Percentiles rank a stretch among this genome's conserved stretches.
Evolutionary conservation across 768 basidiomycete genomes (phyloP).

Genomic region (Boletus coccyginus): DNA sequence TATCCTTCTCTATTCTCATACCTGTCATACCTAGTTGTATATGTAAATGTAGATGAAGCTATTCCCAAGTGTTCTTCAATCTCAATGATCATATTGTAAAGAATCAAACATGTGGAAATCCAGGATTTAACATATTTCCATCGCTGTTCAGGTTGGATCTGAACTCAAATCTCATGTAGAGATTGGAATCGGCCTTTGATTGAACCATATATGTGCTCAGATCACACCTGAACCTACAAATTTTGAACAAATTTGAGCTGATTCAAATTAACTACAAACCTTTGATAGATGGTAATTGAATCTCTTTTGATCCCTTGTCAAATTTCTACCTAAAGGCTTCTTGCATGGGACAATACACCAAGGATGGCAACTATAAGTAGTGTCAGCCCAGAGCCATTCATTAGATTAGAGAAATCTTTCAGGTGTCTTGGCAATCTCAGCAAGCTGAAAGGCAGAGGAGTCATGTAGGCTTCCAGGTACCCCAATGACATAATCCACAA

Average conservation of each 20-base stretch:
- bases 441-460: neutral
- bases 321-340: conserved; percentile 4
- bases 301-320: conserved; percentile 12
- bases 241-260: too few relatives aligned
- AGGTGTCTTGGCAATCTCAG: neutral
- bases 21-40: neutral
- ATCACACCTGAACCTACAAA: neutral
- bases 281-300: conserved; percentile 5
- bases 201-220: conserved; percentile 9
- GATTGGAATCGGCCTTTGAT: conserved; percentile 10
- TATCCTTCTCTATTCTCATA: neutral
- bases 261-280: too few relatives aligned
- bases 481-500: conserved; percentile 10
- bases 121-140: neutral
- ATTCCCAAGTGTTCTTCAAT: conserved; percentile 3
- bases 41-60: neutral
- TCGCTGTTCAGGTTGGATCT: neutral
- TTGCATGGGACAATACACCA: conserved; percentile 29
- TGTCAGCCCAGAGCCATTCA: conserved; percentile 14
- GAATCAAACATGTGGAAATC: neutral
- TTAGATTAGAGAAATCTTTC: neutral
- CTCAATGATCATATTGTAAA: conserved; percentile 13
- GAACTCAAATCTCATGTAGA: neutral
- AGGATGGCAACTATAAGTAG: neutral
- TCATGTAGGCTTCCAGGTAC: conserved; percentile 11